Evolutionary conservation across 2,329 filamentous ascomycete genomes (phyloP).

Genomic region (Cercospora berteroae): DNA sequence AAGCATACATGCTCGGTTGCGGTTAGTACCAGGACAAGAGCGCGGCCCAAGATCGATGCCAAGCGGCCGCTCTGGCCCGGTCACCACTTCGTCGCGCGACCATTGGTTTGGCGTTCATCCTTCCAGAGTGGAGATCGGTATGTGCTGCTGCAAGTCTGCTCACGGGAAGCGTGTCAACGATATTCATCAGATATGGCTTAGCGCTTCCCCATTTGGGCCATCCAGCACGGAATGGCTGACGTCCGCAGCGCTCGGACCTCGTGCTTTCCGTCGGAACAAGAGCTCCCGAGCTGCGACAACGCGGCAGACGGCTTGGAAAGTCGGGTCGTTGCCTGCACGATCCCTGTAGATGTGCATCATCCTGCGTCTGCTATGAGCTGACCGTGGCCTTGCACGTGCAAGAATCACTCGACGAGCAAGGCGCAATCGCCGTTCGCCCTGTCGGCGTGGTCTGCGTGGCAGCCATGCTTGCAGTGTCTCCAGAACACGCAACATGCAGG

Average conservation of each 20-base stretch:
- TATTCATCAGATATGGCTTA: neutral
- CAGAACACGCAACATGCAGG: neutral
- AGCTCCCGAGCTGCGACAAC: neutral
- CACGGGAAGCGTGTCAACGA: neutral
- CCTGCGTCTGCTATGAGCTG: neutral
- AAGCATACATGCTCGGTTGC: slow-evolving; percentile 14
- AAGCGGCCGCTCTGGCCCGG: neutral
- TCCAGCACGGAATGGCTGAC: neutral
- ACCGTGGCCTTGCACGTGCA: neutral
- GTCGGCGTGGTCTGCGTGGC: neutral
- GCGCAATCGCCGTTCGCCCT: neutral
- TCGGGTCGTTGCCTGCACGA: neutral
- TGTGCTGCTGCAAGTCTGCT: neutral
- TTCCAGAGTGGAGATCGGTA: neutral
- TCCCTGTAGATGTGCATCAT: neutral
- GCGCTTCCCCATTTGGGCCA: neutral
- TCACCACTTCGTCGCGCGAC: neutral
- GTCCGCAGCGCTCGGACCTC: neutral
- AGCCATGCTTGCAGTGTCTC: neutral
- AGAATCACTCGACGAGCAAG: neutral
- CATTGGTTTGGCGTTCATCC: neutral
- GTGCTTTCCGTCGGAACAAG: neutral
- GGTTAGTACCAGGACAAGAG: neutral
- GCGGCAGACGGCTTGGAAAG: neutral
- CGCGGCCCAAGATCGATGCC: neutral